Base-by-base conservation (phyloP, 108 stramenopile genomes). In the Epithemia pelagica region DNA sequence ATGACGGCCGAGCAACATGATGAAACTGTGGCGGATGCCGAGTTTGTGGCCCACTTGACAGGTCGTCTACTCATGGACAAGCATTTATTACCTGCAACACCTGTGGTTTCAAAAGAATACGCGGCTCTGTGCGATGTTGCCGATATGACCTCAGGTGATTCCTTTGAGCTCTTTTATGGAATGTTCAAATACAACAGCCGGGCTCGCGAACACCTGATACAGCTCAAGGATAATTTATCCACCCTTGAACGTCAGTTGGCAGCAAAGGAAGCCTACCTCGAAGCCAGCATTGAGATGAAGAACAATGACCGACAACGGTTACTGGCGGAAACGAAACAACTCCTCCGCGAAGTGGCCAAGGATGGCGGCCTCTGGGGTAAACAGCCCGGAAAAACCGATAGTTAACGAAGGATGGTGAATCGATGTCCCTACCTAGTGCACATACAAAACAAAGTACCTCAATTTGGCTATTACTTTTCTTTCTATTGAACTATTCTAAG, bases 101-200 rank as follows among this genome's bases (percentile, higher is more conserved):
- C 95, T 19, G 92, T 97, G 53, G 78, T 83, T 68, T 95, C 95
- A 0, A 90, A 80, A 67, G 96, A 95, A 61, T 97, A 95, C 79
- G 69, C 87, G 18, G 95, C 89, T 31, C 74, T 96, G 1, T 85
- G 92, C 66, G 85, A 94, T 56, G 84, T 97, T 54, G 91, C 93
- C 32, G 95, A 97, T 27, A 81, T 88, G 78, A 94, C 95, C 19
- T 75, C 87, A 22, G 79, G 70, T 37, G 96, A 96, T 68, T 92
- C 91, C 37, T 95, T 96, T 64, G 96, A 97, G 66, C 76, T 90
- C 24, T 97, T 97, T 74, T 97, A 93, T 71, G 95, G 96, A 1
- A 94, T 97, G 81, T 97, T 84, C 85, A 95, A 91, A 64, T 96
- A 84, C 86, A 96, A 96, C 64, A 71, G 81, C 32, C 81, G 86